A percentile compares a stretch with the other conserved stretches of the same genome.
Conservation (phyloP, 2,329 filamentous ascomycete species). For the Ramularia endophylla region DNA sequence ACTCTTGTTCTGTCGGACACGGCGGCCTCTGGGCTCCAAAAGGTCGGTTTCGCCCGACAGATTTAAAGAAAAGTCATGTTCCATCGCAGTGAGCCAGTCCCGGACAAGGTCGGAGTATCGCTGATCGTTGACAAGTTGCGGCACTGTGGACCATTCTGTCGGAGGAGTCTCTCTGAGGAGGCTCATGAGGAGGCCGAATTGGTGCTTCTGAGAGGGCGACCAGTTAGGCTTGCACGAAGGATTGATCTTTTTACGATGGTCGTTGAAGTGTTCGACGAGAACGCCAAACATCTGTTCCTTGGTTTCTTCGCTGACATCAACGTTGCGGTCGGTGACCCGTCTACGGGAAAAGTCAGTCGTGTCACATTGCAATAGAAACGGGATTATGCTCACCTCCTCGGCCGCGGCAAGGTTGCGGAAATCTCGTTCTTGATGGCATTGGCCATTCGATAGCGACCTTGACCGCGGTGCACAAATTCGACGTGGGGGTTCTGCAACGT, state of each 20-base stretch:
- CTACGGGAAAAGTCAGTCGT: slow-evolving; percentile 9
- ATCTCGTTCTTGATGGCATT: slow-evolving; percentile 12
- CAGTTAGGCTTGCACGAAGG: slow-evolving; percentile 14
- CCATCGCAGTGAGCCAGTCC: slow-evolving; percentile 15
- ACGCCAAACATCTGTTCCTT: slow-evolving; percentile 12
- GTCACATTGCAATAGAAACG: not conserved
- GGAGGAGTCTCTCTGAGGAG: slow-evolving; percentile 14
- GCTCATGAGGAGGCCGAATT: slow-evolving; percentile 12
- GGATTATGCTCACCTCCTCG: slow-evolving; percentile 13
- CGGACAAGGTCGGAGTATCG: slow-evolving; percentile 7
- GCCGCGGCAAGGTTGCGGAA: slow-evolving; percentile 7
- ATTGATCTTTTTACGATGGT: slow-evolving; percentile 12
- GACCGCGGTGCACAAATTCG: slow-evolving; percentile 30
- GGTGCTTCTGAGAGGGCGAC: slow-evolving; percentile 14
- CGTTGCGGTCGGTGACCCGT: slow-evolving; percentile 9
- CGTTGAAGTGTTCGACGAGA: slow-evolving; percentile 12
- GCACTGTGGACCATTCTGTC: slow-evolving; percentile 8
- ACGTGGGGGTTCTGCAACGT: slow-evolving; percentile 26
- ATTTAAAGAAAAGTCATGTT: slow-evolving; percentile 10
- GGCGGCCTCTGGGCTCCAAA: slow-evolving; percentile 6
- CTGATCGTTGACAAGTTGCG: slow-evolving; percentile 9
- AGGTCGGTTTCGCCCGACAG: not conserved
- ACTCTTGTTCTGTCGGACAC: slow-evolving; percentile 16
- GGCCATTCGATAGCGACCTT: slow-evolving; percentile 29
- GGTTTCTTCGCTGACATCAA: slow-evolving; percentile 6